Evolutionary conservation across 2,329 filamentous ascomycete genomes (phyloP).

Genomic region (Penicillium thymicola): DNA sequence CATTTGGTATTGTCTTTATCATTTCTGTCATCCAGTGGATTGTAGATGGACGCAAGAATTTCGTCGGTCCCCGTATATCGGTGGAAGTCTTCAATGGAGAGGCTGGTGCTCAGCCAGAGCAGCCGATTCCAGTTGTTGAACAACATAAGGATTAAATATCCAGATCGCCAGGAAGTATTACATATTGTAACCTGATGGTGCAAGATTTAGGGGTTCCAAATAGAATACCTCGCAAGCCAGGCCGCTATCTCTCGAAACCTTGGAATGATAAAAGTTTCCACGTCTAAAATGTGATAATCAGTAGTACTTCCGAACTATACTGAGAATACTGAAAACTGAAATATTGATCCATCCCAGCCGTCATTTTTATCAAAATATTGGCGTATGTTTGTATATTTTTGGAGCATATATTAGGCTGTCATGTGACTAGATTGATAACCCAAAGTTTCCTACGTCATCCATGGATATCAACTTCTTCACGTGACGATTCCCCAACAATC

Average conservation of each 20-base stretch:
- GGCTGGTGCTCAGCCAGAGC: conserved; percentile 13
- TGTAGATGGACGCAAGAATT: conserved; percentile 60
- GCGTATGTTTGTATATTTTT: neutral
- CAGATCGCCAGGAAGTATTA: neutral
- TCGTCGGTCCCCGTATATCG: conserved; percentile 52
- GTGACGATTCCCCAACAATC: conserved; percentile 21
- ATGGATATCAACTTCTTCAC: conserved; percentile 2
- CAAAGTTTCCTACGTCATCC: conserved; percentile 10
- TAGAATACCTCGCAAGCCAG: neutral
- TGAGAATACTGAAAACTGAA: neutral
- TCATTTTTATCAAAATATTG: no score
- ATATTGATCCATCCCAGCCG: no score
- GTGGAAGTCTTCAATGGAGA: conserved; percentile 33
- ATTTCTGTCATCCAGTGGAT: conserved; percentile 59
- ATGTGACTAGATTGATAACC: conserved; percentile 9
- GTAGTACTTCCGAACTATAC: no score
- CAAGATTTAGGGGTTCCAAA: neutral
- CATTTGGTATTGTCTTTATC: conserved; percentile 56
- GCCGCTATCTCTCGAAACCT: no score
- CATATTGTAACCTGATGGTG: neutral
- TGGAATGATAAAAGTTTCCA: neutral
- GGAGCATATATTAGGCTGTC: neutral
- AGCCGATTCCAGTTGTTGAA: conserved; percentile 19
- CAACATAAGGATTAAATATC: conserved; percentile 8
- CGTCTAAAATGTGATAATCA: neutral